These are phyloP conservation scores for Calamus simplicifolius DNA, from an alignment of 176 grass and related monocot species.

Conservation along the genomic window DNA sequence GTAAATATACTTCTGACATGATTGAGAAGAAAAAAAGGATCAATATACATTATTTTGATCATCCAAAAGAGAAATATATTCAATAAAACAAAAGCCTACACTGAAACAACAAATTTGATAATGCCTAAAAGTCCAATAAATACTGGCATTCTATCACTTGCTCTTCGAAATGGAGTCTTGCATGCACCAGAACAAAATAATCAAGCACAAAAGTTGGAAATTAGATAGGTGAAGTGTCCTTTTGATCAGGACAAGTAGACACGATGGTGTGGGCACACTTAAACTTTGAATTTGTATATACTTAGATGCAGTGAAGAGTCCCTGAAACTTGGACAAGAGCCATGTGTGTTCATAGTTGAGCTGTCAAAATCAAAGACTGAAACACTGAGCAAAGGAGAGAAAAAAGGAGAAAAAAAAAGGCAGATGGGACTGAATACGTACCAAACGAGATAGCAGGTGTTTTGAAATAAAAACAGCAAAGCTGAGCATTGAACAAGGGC, in stretches of 20 bases:
- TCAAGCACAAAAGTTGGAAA: conserved; percentile 35
- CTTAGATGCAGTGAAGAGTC: conserved; percentile 80
- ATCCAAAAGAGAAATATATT: too few species aligned
- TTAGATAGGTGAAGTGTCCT: conserved; percentile 37
- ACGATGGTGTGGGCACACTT: conserved; percentile 56
- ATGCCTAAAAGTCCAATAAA: too few species aligned
- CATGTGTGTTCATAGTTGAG: conserved; percentile 61
- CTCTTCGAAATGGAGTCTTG: conserved; percentile 26
- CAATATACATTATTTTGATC: too few species aligned
- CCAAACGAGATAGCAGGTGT: conserved; percentile 10
- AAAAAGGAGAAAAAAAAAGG: conserved; percentile 1
- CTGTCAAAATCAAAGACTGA: conserved; percentile 46
- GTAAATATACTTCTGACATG: too few species aligned
- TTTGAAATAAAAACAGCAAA: not conserved
- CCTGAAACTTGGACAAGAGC: conserved; percentile 52
- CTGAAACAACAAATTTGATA: too few species aligned
- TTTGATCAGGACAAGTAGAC: conserved; percentile 64
- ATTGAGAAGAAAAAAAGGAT: too few species aligned
- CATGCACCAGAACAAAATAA: conserved; percentile 64
- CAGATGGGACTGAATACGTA: not conserved
- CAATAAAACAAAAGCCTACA: too few species aligned
- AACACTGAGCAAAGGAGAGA: conserved; percentile 4
- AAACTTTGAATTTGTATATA: conserved; percentile 88
- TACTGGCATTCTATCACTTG: not conserved
- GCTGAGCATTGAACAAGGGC: not conserved